Evolutionary conservation across 2,329 filamentous ascomycete genomes (phyloP), one percentile per base, ranked within the genome.

Genomic region (Aspergillus clavatus): DNA sequence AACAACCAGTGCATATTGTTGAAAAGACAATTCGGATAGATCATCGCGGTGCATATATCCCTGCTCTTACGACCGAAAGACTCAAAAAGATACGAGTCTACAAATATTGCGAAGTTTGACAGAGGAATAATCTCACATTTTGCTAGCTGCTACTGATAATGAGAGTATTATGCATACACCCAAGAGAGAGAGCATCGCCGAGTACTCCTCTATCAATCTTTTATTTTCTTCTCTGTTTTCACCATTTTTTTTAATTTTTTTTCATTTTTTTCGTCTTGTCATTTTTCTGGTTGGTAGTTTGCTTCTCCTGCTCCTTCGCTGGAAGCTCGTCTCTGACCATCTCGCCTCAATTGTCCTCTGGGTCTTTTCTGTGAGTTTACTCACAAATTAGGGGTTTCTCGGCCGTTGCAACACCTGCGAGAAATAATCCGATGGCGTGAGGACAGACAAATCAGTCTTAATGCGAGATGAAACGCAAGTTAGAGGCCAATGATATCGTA

Each of bases 81-180:
- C n/a, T n/a, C n/a, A n/a, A n/a, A n/a, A n/a, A n/a, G n/a, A n/a
- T n/a, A n/a, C n/a, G n/a, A n/a, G n/a, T n/a, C n/a, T n/a, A n/a
- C n/a, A n/a, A n/a, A n/a, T n/a, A n/a, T 35, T 12, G 16, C 18
- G 16, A 18, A 18, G 3, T 35, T 11, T 35, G 31, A 35, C 31
- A 45, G 55, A 62, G 59, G 59, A 53, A 56, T 24, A 50, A 19
- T 36, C 59, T 62, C 52, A 54, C 58, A 62, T 56, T 63, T 60
- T 54, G 50, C 54, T 55, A 59, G 53, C 56, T 54, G 53, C 55
- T 58, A 55, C 42, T 39, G 41, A 36, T 40, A 43, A n/a, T 5
- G 40, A 16, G 26, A 19, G 14, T 44, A 28, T 26, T n/a, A n/a
- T n/a, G n/a, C 21, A 48, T 26, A 40, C 24, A 40, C 38, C 18